Conservation (phyloP, 371 early-diverging fungal species). For the Apophysomyces elegans region DNA sequence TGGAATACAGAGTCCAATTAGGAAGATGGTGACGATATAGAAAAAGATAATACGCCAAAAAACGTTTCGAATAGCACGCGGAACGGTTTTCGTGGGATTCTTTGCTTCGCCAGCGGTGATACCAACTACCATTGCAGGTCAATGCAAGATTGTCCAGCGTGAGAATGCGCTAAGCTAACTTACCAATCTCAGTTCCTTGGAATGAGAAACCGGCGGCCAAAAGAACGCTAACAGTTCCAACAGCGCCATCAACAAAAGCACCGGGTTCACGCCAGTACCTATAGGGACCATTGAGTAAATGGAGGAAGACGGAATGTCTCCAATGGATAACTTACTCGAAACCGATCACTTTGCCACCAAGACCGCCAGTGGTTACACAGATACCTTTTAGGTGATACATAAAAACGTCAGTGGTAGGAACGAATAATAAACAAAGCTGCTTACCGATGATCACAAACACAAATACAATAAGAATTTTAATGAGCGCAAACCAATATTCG, state of each 20-base stretch:
- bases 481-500: conserved; percentile 75
- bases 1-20: conserved; percentile 66
- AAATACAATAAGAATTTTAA: conserved; percentile 71
- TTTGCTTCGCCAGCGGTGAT: conserved; percentile 67
- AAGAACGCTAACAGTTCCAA: conserved; percentile 72
- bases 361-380: conserved; percentile 67
- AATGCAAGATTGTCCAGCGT: conserved; percentile 4
- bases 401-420: not conserved
- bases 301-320: not conserved
- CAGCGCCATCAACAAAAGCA: conserved; percentile 73
- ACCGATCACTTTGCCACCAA: conserved; percentile 64
- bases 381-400: conserved; percentile 29
- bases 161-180: conserved; percentile 12
- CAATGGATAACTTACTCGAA: conserved; percentile 33
- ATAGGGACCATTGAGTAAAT: not conserved
- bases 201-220: conserved; percentile 84
- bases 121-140: conserved; percentile 38
- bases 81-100: conserved; percentile 69
- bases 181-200: conserved; percentile 79
- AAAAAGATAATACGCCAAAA: conserved; percentile 77
- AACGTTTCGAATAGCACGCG: conserved; percentile 69
- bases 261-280: conserved; percentile 75
- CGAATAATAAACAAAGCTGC: not conserved
- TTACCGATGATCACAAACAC: conserved; percentile 63
- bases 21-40: conserved; percentile 70